Base-by-base conservation (phyloP, 208 protist genomes). In the Vickermania spadyakhi region DNA sequence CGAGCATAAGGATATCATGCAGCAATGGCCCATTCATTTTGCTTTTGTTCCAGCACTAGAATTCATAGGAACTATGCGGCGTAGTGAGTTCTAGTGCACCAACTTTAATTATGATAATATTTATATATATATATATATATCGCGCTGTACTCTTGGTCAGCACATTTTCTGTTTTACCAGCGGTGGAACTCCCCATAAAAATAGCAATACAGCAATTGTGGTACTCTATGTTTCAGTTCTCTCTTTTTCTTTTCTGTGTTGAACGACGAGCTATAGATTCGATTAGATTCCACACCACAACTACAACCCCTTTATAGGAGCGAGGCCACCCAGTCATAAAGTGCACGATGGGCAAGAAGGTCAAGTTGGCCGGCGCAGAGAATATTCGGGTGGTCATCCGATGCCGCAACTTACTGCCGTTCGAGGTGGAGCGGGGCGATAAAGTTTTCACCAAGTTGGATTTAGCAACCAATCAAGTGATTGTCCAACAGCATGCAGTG, bases 321-420 rank as follows among this genome's bases (percentile, higher is more conserved):
- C n/a, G n/a, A 66, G 21, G 53, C 23, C 2, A 60, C 36, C 50
- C 30, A 53, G 18, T 23, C 18, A 56, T 62, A 95, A 90, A 81
- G 78, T 72, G 29, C 88, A 87, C 36, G 18, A 45, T 45, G 36
- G 18, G 36, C 36, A 45, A 45, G 18, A 45, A 45, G 36, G 7
- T 18, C 60, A 93, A 93, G 60, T 64, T 68, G 22, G 27, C 67
- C 0, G 84, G 77, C 0, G 73, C 80, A 62, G 86, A 96, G 75
- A 96, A 96, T 64, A 96, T 96, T 64, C 84, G 89, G 52, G 89
- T 96, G 56, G 82, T 96, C 27, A 81, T 96, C 31, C 84, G 89
- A 31, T 86, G 75, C 58, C 84, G 89, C 30, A 79, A 91, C 49
- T 63, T 96, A 50, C 73, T 92, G 5, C 73, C 79, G 1, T 88